Evolutionary conservation across 495 filamentous ascomycete species (phyloP).

Genomic region (Annulohypoxylon nitens): DNA sequence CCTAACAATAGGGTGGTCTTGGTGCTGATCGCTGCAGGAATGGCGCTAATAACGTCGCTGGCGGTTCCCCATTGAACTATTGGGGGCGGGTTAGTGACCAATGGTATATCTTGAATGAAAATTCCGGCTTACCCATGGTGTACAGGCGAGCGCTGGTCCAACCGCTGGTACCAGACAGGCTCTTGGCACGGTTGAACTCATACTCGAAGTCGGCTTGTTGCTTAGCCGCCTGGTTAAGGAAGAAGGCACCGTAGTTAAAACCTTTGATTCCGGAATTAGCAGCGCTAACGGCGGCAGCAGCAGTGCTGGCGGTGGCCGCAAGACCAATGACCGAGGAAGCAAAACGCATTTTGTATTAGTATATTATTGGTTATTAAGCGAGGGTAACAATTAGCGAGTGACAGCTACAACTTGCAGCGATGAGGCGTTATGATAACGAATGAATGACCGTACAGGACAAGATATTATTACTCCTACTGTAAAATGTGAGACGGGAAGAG

Average conservation of each 20-base stretch:
- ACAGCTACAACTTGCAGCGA: constrained; percentile 38
- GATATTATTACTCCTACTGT: constrained; percentile 16
- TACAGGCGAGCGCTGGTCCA: constrained; percentile 73
- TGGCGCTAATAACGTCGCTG: constrained; percentile 69
- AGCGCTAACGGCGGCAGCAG: constrained; percentile 36
- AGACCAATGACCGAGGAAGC: constrained; percentile 52
- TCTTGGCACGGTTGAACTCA: constrained; percentile 76
- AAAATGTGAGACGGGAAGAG: constrained; percentile 6
- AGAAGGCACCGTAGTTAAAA: constrained; percentile 80
- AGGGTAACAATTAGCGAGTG: constrained; percentile 44
- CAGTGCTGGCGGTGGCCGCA: constrained; percentile 48
- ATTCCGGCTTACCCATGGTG: constrained; percentile 54
- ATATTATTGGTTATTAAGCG: constrained; percentile 45
- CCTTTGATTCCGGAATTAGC: constrained; percentile 69
- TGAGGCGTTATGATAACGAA: constrained; percentile 25
- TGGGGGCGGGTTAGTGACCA: constrained; percentile 6
- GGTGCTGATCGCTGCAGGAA: constrained; percentile 77
- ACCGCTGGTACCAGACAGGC: constrained; percentile 71
- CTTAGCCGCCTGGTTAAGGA: constrained; percentile 71
- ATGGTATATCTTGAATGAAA: neutral
- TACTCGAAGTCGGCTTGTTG: constrained; percentile 70
- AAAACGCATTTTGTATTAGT: constrained; percentile 54
- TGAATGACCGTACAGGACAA: constrained; percentile 24
- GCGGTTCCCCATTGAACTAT: constrained; percentile 64
- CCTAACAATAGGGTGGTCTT: constrained; percentile 77